A percentile compares a stretch with the other conserved stretches of the same genome.
These are phyloP conservation scores for Schizosaccharomyces versatilis DNA, from an alignment of 1,139 yeast species.

Conservation along the genomic window DNA sequence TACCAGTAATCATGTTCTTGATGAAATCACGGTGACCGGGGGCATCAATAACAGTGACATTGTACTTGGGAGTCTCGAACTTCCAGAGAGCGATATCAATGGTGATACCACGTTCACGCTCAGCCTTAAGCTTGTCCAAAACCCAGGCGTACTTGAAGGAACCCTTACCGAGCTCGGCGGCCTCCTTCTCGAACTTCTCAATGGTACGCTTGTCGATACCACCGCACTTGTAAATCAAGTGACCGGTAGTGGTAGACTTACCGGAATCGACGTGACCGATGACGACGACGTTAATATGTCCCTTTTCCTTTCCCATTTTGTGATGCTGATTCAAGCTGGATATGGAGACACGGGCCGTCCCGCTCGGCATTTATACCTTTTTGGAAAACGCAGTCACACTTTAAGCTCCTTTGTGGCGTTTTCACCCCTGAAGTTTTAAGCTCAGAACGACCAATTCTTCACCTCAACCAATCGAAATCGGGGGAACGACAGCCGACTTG, in stretches of 20 bases:
- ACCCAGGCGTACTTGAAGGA: slow-evolving; percentile 98
- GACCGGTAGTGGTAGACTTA: slow-evolving; percentile 96
- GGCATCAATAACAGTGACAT: slow-evolving; percentile 81
- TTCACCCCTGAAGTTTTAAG: no score
- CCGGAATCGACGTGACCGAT: slow-evolving; percentile 99
- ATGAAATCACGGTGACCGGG: slow-evolving; percentile 96
- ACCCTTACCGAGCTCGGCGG: slow-evolving; percentile 95
- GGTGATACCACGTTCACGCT: slow-evolving; percentile 94
- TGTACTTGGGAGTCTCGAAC: slow-evolving; percentile 88
- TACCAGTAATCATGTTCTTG: slow-evolving; percentile 87
- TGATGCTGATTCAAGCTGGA: no score
- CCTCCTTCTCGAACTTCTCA: slow-evolving; percentile 96
- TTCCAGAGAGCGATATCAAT: slow-evolving; percentile 87
- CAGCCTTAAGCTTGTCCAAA: slow-evolving; percentile 85
- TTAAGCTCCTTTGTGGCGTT: no score
- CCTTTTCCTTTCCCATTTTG: slow-evolving; percentile 63
- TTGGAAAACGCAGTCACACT: no score
- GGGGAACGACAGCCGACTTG: no score
- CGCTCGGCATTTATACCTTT: no score
- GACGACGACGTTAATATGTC: slow-evolving; percentile 97
- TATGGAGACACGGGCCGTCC: no score
- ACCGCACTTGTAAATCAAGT: slow-evolving; percentile 89
- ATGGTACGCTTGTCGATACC: slow-evolving; percentile 84
- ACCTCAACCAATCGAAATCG: no score
- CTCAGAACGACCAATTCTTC: no score